Percentiles rank a stretch among this genome's conserved stretches.
Conservation (phyloP, 768 basidiomycete genomes). For the Udeniomyces megalosporus region DNA sequence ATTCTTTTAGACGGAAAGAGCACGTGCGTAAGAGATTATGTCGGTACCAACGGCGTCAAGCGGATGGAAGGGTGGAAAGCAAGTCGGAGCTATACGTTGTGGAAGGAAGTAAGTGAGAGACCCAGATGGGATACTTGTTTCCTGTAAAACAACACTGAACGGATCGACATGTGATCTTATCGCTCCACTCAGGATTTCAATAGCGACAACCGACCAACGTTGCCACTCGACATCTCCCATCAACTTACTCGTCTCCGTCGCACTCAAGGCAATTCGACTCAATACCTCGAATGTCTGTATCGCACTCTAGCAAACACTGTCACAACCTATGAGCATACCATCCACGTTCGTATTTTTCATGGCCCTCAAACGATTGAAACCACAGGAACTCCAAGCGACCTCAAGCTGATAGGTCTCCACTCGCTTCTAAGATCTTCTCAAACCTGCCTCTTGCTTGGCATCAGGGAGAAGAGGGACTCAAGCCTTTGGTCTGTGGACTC, state of each 20-base stretch:
- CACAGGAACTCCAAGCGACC: no score
- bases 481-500: constrained; percentile 71
- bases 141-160: neutral
- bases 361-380: constrained; percentile 70
- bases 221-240: constrained; percentile 62
- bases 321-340: constrained; percentile 68
- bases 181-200: constrained; percentile 4
- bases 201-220: constrained; percentile 28
- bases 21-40: constrained; percentile 4
- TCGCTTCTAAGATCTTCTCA: constrained; percentile 58
- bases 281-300: constrained; percentile 60
- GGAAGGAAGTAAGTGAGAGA: constrained; percentile 52
- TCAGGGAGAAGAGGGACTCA: constrained; percentile 44
- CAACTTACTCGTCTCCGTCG: constrained; percentile 70
- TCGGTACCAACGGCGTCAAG: constrained; percentile 26
- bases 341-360: constrained; percentile 40
- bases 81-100: constrained; percentile 63
- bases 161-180: no score
- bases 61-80: constrained; percentile 87
- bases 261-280: constrained; percentile 48
- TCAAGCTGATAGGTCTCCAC: no score
- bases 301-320: constrained; percentile 52
- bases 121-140: no score
- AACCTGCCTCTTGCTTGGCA: constrained; percentile 48
- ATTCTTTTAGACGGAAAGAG: neutral